Conservation (phyloP, 2,329 filamentous ascomycete genomes). For the Talaromyces verruculosus region DNA sequence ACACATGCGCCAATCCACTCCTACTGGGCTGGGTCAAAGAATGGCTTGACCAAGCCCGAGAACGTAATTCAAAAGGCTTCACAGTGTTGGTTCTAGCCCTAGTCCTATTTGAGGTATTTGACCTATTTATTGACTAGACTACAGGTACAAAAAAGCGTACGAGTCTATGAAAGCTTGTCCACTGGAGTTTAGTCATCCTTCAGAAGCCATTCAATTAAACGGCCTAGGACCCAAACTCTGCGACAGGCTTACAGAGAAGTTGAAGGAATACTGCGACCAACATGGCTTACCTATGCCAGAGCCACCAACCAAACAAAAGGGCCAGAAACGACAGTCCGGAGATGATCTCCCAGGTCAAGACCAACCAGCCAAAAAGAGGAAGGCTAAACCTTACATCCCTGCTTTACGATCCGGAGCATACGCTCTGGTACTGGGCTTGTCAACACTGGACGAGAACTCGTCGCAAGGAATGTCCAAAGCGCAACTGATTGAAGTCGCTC, state of each 20-base stretch:
- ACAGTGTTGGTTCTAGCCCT: conserved; percentile 44
- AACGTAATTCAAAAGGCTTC: conserved; percentile 68
- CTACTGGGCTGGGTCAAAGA: conserved; percentile 73
- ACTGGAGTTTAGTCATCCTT: conserved; percentile 68
- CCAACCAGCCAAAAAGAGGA: conserved; percentile 57
- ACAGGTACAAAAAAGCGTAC: conserved; percentile 73
- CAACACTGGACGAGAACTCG: conserved; percentile 57
- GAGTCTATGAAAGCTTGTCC: conserved; percentile 75
- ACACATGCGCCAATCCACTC: conserved; percentile 65
- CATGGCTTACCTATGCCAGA: conserved; percentile 69
- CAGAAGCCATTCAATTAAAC: conserved; percentile 69
- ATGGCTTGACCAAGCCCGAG: conserved; percentile 69
- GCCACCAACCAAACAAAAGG: conserved; percentile 46
- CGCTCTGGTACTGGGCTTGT: conserved; percentile 67
- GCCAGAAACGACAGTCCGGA: conserved; percentile 34
- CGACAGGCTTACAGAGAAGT: conserved; percentile 62
- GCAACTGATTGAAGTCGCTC: conserved; percentile 67
- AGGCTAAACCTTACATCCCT: conserved; percentile 69
- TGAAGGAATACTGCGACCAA: conserved; percentile 59
- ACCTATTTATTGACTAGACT: not conserved
- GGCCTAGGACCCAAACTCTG: conserved; percentile 73
- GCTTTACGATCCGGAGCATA: conserved; percentile 71
- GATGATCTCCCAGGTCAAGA: conserved; percentile 33
- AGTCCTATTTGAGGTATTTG: not conserved
- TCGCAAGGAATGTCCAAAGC: conserved; percentile 63